These are phyloP conservation scores for Solanum lycopersicoides DNA, from an alignment of 257 asterid species.

Conservation along the genomic window DNA sequence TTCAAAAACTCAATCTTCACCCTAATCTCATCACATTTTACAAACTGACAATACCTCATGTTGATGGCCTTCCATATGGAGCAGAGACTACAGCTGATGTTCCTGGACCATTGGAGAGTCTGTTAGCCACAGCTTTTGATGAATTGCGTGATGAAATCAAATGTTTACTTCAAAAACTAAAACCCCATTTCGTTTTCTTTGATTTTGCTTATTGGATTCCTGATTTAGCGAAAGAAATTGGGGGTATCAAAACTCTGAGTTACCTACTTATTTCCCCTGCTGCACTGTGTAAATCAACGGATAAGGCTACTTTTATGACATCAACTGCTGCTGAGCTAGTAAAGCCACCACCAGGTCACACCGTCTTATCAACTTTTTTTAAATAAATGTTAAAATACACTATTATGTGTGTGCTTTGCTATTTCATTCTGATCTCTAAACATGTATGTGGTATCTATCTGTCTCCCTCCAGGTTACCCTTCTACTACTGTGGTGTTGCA, in stretches of 20 bases:
- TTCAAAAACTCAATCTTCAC: slow-evolving; percentile 22
- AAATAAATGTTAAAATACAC: no score
- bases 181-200: slow-evolving; percentile 36
- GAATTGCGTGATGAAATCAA: slow-evolving; percentile 22
- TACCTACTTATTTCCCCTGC: background rate
- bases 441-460: no score
- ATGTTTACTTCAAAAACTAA: slow-evolving; percentile 5
- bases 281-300: no score
- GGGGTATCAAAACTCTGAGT: slow-evolving; percentile 23
- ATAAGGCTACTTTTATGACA: no score
- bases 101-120: background rate
- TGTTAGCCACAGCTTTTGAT: slow-evolving; percentile 35
- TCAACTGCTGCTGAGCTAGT: no score
- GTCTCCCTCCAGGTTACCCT: no score
- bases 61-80: slow-evolving; percentile 40
- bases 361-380: no score
- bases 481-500: no score
- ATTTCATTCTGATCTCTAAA: no score
- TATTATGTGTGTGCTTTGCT: no score
- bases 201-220: slow-evolving; percentile 49
- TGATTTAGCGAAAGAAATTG: slow-evolving; percentile 14
- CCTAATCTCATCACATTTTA: slow-evolving; percentile 24
- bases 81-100: slow-evolving; percentile 45
- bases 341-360: no score
- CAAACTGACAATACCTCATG: slow-evolving; percentile 33